Percentiles rank a stretch among this genome's conserved stretches.
These are phyloP conservation scores for Alternaria ventricosa DNA, from an alignment of 2,329 filamentous ascomycete genomes.

Conservation along the genomic window DNA sequence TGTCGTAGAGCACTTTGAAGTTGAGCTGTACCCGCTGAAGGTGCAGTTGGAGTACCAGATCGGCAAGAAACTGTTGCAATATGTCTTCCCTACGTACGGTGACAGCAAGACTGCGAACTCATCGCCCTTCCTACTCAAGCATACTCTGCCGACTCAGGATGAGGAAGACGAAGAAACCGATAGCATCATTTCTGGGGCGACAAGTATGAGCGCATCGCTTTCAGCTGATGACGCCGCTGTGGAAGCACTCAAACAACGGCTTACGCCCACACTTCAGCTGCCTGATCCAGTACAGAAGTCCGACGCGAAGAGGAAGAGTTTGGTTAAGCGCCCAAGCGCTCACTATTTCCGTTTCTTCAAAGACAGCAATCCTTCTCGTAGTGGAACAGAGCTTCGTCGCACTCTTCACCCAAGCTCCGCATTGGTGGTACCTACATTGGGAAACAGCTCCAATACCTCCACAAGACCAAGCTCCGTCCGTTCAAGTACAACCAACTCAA, in stretches of 20 bases:
- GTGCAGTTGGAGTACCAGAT: slow-evolving; percentile 93
- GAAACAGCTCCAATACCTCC: slow-evolving; percentile 13
- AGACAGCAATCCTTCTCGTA: slow-evolving; percentile 35
- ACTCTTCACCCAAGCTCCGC: slow-evolving; percentile 41
- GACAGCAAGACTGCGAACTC: slow-evolving; percentile 61
- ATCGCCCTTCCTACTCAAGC: slow-evolving; percentile 66
- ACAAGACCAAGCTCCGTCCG: slow-evolving; percentile 42
- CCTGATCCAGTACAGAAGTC: slow-evolving; percentile 50
- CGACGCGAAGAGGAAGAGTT: slow-evolving; percentile 32
- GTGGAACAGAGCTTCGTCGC: slow-evolving; percentile 39
- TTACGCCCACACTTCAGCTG: slow-evolving; percentile 78
- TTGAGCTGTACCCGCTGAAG: slow-evolving; percentile 90
- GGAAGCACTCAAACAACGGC: slow-evolving; percentile 78
- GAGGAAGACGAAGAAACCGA: slow-evolving; percentile 58
- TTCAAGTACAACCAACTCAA: slow-evolving; percentile 33
- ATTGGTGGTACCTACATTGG: slow-evolving; percentile 10
- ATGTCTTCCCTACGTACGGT: slow-evolving; percentile 86
- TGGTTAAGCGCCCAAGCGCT: slow-evolving; percentile 34
- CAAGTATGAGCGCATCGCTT: slow-evolving; percentile 27
- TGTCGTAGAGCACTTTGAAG: slow-evolving; percentile 95
- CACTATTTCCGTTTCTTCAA: slow-evolving; percentile 48
- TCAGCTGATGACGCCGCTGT: slow-evolving; percentile 59
- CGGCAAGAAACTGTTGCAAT: slow-evolving; percentile 92
- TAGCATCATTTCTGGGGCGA: slow-evolving; percentile 21
- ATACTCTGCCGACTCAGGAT: slow-evolving; percentile 56